Base-by-base conservation (phyloP, 805 yeast genomes). In the Ogataea populi-albae region DNA sequence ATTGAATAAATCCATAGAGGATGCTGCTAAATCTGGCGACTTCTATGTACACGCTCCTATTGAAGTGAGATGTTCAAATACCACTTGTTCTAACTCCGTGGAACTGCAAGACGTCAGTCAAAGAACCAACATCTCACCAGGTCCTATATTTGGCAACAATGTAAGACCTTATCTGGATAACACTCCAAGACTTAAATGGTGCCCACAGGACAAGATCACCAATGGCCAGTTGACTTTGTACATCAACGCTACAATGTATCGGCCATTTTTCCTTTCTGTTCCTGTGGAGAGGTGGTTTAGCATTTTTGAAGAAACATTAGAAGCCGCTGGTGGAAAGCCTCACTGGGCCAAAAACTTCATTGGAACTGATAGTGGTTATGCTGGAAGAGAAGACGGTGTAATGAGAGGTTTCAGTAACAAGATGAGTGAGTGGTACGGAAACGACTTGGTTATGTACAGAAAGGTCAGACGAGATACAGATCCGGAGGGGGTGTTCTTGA, bases 311-410 rank as follows among this genome's bases (percentile, higher is more conserved):
- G 74, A 75, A 35, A 75, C 86, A 2, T 68, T 89, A 70, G 71
- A 70, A 33, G 78, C 76, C 18, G 88, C 83, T 19, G 88, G 84
- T 23, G 98, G 98, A 28, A 85, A 80, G 58, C 98, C 98, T 2
- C 98, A 91, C 61, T 91, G 98, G 98, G 98, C 98, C 12, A 91
- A 91, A 68, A 89, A 88, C 61, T 91, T 87, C 59, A 67, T 85
- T 38, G 95, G 95, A 1, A 64, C 74, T 3, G 59, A 30, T 41
- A 58, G 44, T 33, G 43, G 26, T 51, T 55, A 54, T 3, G 74
- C 70, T 26, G 67, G 64, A 37, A 63, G 65, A 35, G 78, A 73
- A 40, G 81, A 76, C 43, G 82, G 81, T 43, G 79, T 82, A 41
- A 85, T 87, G 93, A 69, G 79, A 49, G 96, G 96, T 1, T 78